Evolutionary conservation across 2,329 filamentous ascomycete genomes (phyloP), one percentile per base, ranked within the genome.

Genomic region (Monilinia fructigena): DNA sequence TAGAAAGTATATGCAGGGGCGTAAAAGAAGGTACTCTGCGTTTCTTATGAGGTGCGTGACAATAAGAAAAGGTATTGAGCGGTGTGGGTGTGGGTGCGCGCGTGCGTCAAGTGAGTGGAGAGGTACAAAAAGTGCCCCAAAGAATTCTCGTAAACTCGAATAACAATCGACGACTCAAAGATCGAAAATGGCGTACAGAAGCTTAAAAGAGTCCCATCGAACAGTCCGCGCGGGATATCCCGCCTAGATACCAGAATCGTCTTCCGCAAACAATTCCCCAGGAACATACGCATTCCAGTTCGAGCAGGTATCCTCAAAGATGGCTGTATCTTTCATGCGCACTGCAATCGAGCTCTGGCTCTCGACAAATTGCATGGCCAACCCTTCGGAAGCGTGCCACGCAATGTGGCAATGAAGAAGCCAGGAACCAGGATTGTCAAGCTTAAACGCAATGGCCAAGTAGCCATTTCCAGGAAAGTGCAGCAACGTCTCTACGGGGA

Each of bases 361-460:
- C 63, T 79, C 81, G 6, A 86, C 75, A 68, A 86, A 82, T 72
- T 85, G 81, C 42, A 82, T 71, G 14, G 84, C 78, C 59, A 86
- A 79, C 5, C 85, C 85, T 11, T 79, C 79, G 1, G 81, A 82
- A 1, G 81, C 80, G 72, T 87, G 85, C 84, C 84, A 87, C 1
- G 75, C 76, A 62, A 78, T 76, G 63, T 78, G 77, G 69, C 77
- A 78, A 67, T 78, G 77, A 26, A 75, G 52, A 12, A 76, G 62
- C 74, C 75, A 76, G 6, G 72, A 70, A 16, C 75, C 74, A 35
- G 74, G 75, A 38, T 76, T 76, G 52, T 76, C 74, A 18, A 72
- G 73, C 69, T 75, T 71, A 67, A 75, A 75, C 1, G 73, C 74
- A 20, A 76, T 74, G 11, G 72, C 74, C 18, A 76, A 67, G 23